Evolutionary conservation across 345 rosid genomes (phyloP), one percentile per base, ranked within the genome.

Genomic region (Sonneratia alba): DNA sequence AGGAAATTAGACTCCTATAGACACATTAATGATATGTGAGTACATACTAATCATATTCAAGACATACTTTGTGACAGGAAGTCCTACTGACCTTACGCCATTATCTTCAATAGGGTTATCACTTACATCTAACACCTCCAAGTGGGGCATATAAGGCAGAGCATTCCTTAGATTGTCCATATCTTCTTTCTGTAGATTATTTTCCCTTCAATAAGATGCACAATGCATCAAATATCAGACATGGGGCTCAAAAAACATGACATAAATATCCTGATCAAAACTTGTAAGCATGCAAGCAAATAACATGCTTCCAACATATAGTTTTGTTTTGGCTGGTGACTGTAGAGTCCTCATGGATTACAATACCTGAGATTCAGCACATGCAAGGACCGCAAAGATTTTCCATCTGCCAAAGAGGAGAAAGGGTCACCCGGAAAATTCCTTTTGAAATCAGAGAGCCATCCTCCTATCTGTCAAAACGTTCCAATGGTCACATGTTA

Each of bases 21-120:
- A 73, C 34, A 43, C 24, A 64, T 22, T 38, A 42, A 49, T 32
- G 66, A 22, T 1, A 62, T 37, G 16, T 62, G 66, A 62, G 38
- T 34, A 10, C 6, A 34, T 62, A 62, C 27, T 2, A 2, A 34
- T 14, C 27, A 42, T 21, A 18, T 47, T 38, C 45, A 48, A 51
- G 64, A 13, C 38, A 62, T 11, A 34, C 16, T 13, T 24, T 10
- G 6, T 32, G 73, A 75, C 75, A 48, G 57, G 73, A 76, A 24
- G 74, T 65, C 51, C 56, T 71, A 73, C 81, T 67, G 73, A 94
- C 99, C 97, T 87, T 75, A 90, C 79, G 66, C 97, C 97, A 71
- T 79, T 80, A 79, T 90, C 93, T 79, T 75, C 84, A 71, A 94
- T 85, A 70, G 93, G 88, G 80, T 94, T 94, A 65, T 91, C 97